phyloP scores from a whole-genome alignment of 2,329 filamentous ascomycete species.

The Parafenestella ontariensis region DNA sequence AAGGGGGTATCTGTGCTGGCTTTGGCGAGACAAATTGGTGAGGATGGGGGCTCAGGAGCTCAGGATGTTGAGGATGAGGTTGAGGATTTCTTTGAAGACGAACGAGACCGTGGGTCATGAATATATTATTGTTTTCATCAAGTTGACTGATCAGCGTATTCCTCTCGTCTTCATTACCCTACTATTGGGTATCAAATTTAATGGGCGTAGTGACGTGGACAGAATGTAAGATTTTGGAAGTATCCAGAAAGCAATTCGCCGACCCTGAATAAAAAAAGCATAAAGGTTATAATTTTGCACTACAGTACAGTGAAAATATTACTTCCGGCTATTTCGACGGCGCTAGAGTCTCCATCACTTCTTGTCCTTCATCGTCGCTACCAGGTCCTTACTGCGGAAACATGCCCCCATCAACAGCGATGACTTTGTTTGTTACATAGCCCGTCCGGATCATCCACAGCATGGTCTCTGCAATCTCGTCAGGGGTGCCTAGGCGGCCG shows the following conservation, averaged over 20 bases:
- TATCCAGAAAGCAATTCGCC: too few relatives aligned
- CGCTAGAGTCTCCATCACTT: too few relatives aligned
- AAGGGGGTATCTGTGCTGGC: not conserved
- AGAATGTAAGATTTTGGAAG: too few relatives aligned
- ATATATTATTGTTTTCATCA: too few relatives aligned
- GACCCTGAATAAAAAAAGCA: too few relatives aligned
- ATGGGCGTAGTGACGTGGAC: too few relatives aligned
- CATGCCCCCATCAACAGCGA: constrained; percentile 33
- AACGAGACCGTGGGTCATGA: not conserved
- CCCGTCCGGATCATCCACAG: constrained; percentile 56
- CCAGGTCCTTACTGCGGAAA: constrained; percentile 22
- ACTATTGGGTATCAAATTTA: too few relatives aligned
- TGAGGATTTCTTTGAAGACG: constrained; percentile 1
- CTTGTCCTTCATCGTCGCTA: not conserved
- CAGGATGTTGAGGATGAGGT: not conserved
- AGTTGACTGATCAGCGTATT: too few relatives aligned
- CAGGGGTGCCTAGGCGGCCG: constrained; percentile 53
- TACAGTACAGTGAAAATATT: too few relatives aligned
- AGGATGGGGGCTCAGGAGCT: not conserved
- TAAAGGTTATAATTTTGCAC: too few relatives aligned
- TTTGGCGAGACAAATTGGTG: not conserved
- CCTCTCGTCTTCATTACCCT: too few relatives aligned
- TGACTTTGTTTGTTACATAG: constrained; percentile 56
- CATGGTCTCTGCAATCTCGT: constrained; percentile 58
- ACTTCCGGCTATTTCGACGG: too few relatives aligned